These are phyloP conservation scores for Microbotryum scabiosae DNA, from an alignment of 1,284 basidiomycete species.

Conservation along the genomic window DNA sequence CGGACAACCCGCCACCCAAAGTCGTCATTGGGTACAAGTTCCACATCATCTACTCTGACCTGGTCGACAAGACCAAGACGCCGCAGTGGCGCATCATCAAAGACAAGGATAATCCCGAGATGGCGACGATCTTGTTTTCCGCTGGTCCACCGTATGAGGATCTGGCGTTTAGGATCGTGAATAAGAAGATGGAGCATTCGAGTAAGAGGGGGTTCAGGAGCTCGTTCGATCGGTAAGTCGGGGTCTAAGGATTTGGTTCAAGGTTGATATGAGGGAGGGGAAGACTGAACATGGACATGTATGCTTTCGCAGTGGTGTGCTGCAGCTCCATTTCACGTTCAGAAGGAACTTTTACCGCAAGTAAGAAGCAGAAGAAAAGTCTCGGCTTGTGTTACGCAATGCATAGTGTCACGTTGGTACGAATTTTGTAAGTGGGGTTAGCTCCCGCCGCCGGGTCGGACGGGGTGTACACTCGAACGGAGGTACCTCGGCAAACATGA, in stretches of 20 bases:
- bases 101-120: constrained; percentile 87
- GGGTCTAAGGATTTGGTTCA: no score
- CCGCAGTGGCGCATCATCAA: constrained; percentile 86
- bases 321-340: constrained; percentile 42
- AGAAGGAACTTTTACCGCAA: constrained; percentile 19
- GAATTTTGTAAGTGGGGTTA: no score
- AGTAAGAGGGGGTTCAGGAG: constrained; percentile 46
- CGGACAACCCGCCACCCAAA: constrained; percentile 93
- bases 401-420: no score
- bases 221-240: constrained; percentile 45
- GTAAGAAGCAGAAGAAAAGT: no score
- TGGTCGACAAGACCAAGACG: constrained; percentile 92
- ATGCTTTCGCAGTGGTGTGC: constrained; percentile 40
- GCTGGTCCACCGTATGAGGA: constrained; percentile 99
- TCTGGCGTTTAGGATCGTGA: constrained; percentile 95
- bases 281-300: no score
- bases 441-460: no score
- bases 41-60: constrained; percentile 58
- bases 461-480: no score
- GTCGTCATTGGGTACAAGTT: constrained; percentile 98
- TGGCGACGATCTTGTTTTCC: constrained; percentile 83
- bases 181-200: constrained; percentile 95
- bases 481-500: no score
- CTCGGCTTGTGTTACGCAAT: no score
- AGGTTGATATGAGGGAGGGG: no score